Base-by-base conservation (phyloP, 116 monocot genomes). In the Dioscorea cayenensis region DNA sequence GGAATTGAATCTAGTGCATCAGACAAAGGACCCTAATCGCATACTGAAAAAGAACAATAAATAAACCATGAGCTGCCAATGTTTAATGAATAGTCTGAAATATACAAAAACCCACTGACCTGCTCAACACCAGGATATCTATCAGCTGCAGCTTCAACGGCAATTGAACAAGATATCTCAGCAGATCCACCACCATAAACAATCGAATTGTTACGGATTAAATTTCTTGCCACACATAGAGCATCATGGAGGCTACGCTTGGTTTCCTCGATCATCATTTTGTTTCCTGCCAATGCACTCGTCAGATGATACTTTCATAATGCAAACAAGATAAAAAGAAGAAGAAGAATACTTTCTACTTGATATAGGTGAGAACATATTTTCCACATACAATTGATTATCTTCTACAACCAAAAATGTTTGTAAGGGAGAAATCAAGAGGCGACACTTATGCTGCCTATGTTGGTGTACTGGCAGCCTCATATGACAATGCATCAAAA, bases 131-230 rank as follows among this genome's bases (percentile, higher is more conserved):
- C 97, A 76, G 90, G 90, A 73, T 82, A 74, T 66, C 78, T 83
- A 77, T 97, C 90, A 23, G 93, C 97, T 69, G 90, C 97, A 80
- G 93, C 77, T 72, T 97, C 97, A 23, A 97, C 93, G 55, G 93
- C 93, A 79, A 93, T 77, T 36, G 97, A 90, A 63, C 90, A 97
- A 36, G 93, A 84, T 21, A 97, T 93, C 69, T 97, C 93, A 51
- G 97, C 93, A 23, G 97, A 97, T 3, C 97, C 97, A 72, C 97
- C 97, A 70, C 97, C 97, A 75, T 93, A 97, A 6, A 97, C 97
- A 76, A 97, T 97, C 17, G 93, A 97, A 69, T 90, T 97, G 74
- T 93, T 97, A 18, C 88, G 88, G 60, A 97, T 90, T 25, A 97
- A 80, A 74, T 97, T 97, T 68, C 97, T 88, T 19, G 97, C 86